Base-by-base conservation (phyloP, 2,329 filamentous ascomycete species). In the Sphaceloma murrayae region DNA sequence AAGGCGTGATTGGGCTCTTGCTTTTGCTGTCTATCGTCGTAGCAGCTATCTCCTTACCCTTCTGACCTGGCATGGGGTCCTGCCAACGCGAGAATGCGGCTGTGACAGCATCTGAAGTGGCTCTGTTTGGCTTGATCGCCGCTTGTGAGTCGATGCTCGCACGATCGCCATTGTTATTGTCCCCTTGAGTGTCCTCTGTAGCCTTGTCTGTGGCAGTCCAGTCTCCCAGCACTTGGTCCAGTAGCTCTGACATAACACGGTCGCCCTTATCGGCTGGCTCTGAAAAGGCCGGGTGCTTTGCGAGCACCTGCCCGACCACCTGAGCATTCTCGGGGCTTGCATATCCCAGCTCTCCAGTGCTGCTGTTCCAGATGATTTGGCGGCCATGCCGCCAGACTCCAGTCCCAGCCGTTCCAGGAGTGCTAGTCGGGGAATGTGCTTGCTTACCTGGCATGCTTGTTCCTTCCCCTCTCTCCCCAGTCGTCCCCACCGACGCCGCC, bases 281-380 rank as follows among this genome's bases (percentile, higher is more conserved):
- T 14, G 24, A 13, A 14, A 40, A 40, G 11, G 36, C 36, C 18
- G 36, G 36, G 24, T 40, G 36, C 24, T 18, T 40, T 30, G 19
- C 36, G 19, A 40, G 24, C 36, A 40, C 36, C 21, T 40, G 13
- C 36, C 21, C 36, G 9, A 40, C 19, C 16, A 16, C 36, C 36
- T 11, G n/a, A 17, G 36, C 22, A 14, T 40, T 26, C n/a, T 40
- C 14, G 16, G 13, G 14, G 24, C 36, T 40, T 16, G 36, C 11
- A 19, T 26, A 26, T 26, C 36, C 36, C 22, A 40, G 36, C 36
- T 40, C 36, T 40, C 36, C 36, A 40, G 36, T 40, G 36, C 19
- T 40, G 19, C n/a, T 40, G 36, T 40, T 22, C 22, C 9, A 40
- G 7, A 40, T 22, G 36, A 40, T 26, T 13, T 30, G 22, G 19